Evolutionary conservation across 2,329 filamentous ascomycete species (phyloP), one percentile per base, ranked within the genome.

Genomic region (Fusarium albidum): DNA sequence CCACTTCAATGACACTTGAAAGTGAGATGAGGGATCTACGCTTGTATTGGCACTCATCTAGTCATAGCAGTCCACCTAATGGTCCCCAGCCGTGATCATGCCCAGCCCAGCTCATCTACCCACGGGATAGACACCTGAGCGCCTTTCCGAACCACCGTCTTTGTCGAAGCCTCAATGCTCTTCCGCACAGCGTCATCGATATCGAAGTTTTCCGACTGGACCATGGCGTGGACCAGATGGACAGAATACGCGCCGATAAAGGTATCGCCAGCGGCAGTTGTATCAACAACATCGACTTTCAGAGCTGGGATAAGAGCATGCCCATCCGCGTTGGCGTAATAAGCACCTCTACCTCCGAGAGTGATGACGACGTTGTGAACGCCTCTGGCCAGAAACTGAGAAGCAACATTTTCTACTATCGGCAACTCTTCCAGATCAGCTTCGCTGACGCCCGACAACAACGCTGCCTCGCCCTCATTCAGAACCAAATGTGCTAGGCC

Each of bases 221-320:
- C 15, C 9, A 18, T 29, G 3, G 17, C 38, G 10, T 42, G 8
- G n/a, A 25, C 50, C 6, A 26, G 31, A 21, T 28, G 21, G 27
- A 87, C 82, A 1, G 87, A 85, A 70, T 90, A 90, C 2, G 82
- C 86, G 2, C 89, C 89, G 2, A 89, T 85, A 68, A 91, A 91
- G 0, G 89, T 90, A 71, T 92, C 89, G 0, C 89, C 89, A 9
- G 89, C 89, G 3, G 84, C 88, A 8, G 89, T 92, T 1, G 88
- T 92, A 69, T 92, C 89, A 2, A 91, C 78, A 1, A 91, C 88
- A 8, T 48, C 18, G n/a, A 87, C 78, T 6, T 74, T 67, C 63
- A 72, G 77, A 31, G 53, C 65, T 27, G 57, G 68, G 37, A 87
- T 71, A 21, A 79, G 69, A 61, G 73, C 59, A 3, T 71, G 71